Evolutionary conservation across 129 eudicot species (phyloP), one percentile per base, ranked within the genome.

Genomic region (Flaveria robusta): DNA sequence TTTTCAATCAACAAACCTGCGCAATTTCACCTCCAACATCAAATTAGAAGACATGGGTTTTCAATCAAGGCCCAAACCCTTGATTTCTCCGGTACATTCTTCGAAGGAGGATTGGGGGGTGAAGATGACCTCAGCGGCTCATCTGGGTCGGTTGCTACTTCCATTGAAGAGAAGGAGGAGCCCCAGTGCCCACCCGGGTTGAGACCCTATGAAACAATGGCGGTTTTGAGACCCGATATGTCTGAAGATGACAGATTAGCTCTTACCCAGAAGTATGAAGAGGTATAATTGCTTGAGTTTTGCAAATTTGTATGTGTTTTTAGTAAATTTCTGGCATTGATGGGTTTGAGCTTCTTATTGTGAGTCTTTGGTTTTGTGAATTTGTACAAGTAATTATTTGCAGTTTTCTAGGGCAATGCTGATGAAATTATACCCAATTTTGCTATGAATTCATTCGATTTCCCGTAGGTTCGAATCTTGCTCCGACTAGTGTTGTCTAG

Each of bases 141-240:
- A 5, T 70, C 87, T 54, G 85, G 87, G 15, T 73, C 88, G 64
- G 81, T 82, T 11, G 72, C 83, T 1, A 71, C 86, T 50, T 91
- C 85, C 31, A 75, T 78, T 59, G 96, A 90, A 72, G 95, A 88
- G 9, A 93, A 88, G 77, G 96, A 87, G 81, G 98, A 93, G 85
- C 83, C 81, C 26, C 95, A 85, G 20, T 93, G 96, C 82, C 98
- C 98, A 11, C 98, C 98, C 12, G 98, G 98, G 26, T 85, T 93
- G 26, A 78, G 95, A 9, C 88, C 82, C 64, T 93, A 93, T 74
- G 98, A 93, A 75, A 86, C 95, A 5, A 93, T 93, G 98, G 90
- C 87, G 1, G 96, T 93, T 68, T 77, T 93, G 7, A 83, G 96
- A 73, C 98, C 97, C 22, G 96, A 90, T 59, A 83, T 93, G 97